Base-by-base conservation (phyloP, 495 filamentous ascomycete species). In the Astrothelium subdiscretum region DNA sequence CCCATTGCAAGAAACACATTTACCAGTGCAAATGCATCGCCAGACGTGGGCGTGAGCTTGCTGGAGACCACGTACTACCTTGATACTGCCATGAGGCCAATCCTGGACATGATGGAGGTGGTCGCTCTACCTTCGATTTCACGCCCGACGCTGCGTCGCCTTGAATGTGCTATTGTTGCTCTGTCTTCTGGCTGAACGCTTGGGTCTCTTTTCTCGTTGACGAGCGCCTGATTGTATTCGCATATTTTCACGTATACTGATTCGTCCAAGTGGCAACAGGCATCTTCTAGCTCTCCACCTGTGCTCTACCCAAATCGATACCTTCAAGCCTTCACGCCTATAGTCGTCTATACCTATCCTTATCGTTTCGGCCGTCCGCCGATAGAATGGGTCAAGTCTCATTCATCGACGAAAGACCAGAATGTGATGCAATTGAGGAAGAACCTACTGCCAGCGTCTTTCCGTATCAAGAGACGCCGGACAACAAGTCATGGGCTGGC, bases 401-500 rank as follows among this genome's bases (percentile, higher is more conserved):
- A 11, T 75, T 82, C 75, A 77, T 81, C 75, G 82, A 85, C 73
- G 79, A 86, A 74, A 76, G 82, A 72, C 84, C 85, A 78, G 80
- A 81, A 77, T 77, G 79, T 73, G 69, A 67, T 42, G 64, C 58
- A 31, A 72, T 84, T 75, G 81, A 86, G 67, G 79, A 80, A 65
- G 83, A 87, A 70, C 70, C 80, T 69, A 73, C 81, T 54, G 72
- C 77, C 58, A 80, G 78, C 63, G 83, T 87, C 72, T 97, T 90
- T 80, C 82, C 89, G 67, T 97, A 97, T 76, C 86, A 96, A 73
- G 75, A 83, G 62, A 83, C 82, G 20, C 85, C 90, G 40, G 89
- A 94, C 74, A 90, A 96, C 72, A 81, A 81, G 67, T 96, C 95
- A 73, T 99, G 94, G 94, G 94, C 94, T 60, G 88, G 91, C 67